Evolutionary conservation across 805 yeast species (phyloP).

Genomic region (Scheffersomyces ergatensis): DNA sequence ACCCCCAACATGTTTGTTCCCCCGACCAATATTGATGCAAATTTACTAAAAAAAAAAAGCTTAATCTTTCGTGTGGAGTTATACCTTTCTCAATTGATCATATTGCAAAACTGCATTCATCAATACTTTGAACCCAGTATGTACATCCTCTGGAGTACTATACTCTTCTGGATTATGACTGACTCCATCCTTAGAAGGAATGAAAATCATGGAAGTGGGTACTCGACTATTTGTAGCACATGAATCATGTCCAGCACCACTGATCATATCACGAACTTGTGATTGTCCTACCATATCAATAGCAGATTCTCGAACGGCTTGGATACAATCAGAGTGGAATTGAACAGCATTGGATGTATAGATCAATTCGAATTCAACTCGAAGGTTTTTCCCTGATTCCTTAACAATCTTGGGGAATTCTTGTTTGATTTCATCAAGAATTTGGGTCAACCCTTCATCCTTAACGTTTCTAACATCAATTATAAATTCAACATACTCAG

Average conservation of each 20-base stretch:
- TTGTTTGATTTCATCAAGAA: slow-evolving; percentile 36
- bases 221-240: slow-evolving; percentile 53
- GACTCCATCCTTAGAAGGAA: slow-evolving; percentile 66
- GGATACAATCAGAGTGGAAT: slow-evolving; percentile 51
- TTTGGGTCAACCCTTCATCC: slow-evolving; percentile 39
- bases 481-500: slow-evolving; percentile 57
- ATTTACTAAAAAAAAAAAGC: too few species aligned
- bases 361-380: slow-evolving; percentile 41
- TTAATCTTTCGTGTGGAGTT: not conserved
- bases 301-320: slow-evolving; percentile 54
- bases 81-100: slow-evolving; percentile 17
- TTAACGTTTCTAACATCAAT: slow-evolving; percentile 58
- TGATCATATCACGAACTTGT: slow-evolving; percentile 44
- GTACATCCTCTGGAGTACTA: slow-evolving; percentile 62
- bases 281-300: slow-evolving; percentile 45
- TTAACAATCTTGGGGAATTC: slow-evolving; percentile 36
- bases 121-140: slow-evolving; percentile 55
- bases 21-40: too few species aligned
- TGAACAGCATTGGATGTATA: slow-evolving; percentile 55
- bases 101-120: slow-evolving; percentile 42
- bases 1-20: too few species aligned
- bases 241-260: slow-evolving; percentile 78
- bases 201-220: slow-evolving; percentile 75
- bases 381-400: slow-evolving; percentile 26
- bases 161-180: slow-evolving; percentile 69